phyloP scores from a whole-genome alignment of 1,139 yeast genomes.

The Yamadazyma friedrichii region DNA sequence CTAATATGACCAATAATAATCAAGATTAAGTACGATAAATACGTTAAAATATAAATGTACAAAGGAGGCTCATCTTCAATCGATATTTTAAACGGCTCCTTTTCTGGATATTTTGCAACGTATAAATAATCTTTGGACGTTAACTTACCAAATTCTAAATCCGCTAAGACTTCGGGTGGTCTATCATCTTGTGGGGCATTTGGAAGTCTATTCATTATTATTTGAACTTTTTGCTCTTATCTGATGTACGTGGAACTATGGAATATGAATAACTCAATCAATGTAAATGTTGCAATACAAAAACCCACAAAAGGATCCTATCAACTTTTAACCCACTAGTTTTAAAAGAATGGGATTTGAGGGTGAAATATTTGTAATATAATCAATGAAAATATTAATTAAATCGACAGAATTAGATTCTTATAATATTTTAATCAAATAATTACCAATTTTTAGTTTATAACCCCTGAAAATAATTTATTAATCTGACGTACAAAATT shows the following conservation, averaged over 20 bases:
- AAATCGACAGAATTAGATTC: no score
- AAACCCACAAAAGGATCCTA: constrained; percentile 24
- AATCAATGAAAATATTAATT: no score
- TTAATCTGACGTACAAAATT: no score
- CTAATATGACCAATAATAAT: constrained; percentile 87
- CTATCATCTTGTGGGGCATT: constrained; percentile 48
- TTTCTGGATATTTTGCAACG: constrained; percentile 51
- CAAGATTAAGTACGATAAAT: constrained; percentile 76
- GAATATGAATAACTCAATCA: no score
- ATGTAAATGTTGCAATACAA: no score
- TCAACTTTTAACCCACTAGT: no score
- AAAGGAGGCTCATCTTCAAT: constrained; percentile 86
- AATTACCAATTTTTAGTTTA: no score
- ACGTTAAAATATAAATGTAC: constrained; percentile 74
- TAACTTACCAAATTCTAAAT: constrained; percentile 63
- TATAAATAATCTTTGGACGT: constrained; percentile 58
- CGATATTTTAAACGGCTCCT: constrained; percentile 56
- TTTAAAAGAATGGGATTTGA: no score
- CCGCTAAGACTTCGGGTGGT: constrained; percentile 53
- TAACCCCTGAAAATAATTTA: no score
- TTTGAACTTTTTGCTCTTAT: no score
- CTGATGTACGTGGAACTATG: not conserved
- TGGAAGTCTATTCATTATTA: constrained; percentile 31
- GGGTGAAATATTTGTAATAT: no score
- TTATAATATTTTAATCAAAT: no score